A percentile compares a stretch with the other conserved stretches of the same genome.
These are phyloP conservation scores for Lunularia cruciata DNA, from an alignment of 225 moss, liverwort and hornwort species.

Conservation along the genomic window DNA sequence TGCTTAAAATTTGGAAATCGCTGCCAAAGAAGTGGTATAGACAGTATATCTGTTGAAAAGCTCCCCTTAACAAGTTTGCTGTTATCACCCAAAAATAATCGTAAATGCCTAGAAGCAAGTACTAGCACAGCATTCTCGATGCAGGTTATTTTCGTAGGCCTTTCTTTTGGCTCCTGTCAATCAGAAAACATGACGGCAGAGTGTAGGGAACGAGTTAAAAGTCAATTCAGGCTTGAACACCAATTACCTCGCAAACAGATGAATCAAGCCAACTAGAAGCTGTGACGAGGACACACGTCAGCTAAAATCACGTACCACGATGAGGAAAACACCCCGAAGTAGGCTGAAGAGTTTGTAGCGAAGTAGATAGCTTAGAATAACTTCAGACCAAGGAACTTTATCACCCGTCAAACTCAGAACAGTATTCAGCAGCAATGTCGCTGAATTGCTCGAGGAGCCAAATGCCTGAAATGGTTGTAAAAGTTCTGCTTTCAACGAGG, in stretches of 20 bases:
- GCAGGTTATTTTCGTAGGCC: slow-evolving; percentile 47
- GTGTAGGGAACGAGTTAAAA: not conserved
- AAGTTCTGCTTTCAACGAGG: slow-evolving; percentile 60
- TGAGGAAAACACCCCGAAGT: slow-evolving; percentile 74
- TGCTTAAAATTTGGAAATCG: slow-evolving; percentile 77
- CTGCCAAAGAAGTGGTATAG: slow-evolving; percentile 92
- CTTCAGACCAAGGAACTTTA: slow-evolving; percentile 64
- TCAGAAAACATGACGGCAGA: not conserved
- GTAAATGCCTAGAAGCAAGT: slow-evolving; percentile 70
- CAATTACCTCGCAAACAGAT: not conserved
- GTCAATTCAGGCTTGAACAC: not conserved
- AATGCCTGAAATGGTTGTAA: slow-evolving; percentile 48
- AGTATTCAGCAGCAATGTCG: slow-evolving; percentile 67
- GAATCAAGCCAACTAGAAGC: no score
- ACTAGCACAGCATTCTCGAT: slow-evolving; percentile 71
- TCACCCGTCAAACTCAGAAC: slow-evolving; percentile 71
- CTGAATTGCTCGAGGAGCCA: slow-evolving; percentile 51
- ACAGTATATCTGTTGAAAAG: slow-evolving; percentile 79
- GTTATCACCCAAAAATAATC: slow-evolving; percentile 49
- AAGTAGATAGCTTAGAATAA: slow-evolving; percentile 79
- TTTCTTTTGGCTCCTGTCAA: slow-evolving; percentile 47
- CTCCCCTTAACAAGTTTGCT: slow-evolving; percentile 65
- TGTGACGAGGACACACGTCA: no score
- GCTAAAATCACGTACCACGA: slow-evolving; percentile 60
- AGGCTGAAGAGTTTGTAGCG: slow-evolving; percentile 64